Conservation (phyloP, 768 basidiomycete species). For the Psilocybe cyanescens region DNA sequence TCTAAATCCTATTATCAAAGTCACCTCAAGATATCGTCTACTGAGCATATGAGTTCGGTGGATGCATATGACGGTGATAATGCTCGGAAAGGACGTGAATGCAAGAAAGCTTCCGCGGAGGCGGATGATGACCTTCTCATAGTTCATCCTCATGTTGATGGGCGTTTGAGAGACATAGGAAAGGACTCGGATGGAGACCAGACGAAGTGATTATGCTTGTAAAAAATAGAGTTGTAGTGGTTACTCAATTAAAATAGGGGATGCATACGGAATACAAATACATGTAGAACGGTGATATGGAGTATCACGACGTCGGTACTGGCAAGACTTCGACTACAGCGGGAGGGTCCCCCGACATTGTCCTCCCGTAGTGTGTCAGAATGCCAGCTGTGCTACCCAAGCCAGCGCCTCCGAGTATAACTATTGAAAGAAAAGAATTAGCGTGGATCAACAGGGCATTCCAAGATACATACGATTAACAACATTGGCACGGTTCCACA, state of each 20-base stretch:
- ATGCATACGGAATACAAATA: background rate
- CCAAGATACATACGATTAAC: constrained; percentile 52
- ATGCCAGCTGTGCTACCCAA: constrained; percentile 66
- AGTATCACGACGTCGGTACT: constrained; percentile 12
- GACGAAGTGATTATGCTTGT: background rate
- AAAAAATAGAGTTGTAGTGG: background rate
- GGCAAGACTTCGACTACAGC: constrained; percentile 31
- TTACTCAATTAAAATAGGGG: background rate
- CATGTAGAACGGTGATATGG: background rate
- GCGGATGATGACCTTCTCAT: constrained; percentile 54
- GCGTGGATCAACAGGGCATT: background rate
- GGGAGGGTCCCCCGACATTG: constrained; percentile 57
- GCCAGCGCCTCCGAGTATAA: constrained; percentile 74
- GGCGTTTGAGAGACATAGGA: constrained; percentile 61
- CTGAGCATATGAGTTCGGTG: constrained; percentile 79
- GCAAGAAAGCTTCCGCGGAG: constrained; percentile 20
- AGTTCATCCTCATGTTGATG: constrained; percentile 69
- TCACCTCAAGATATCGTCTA: constrained; percentile 59
- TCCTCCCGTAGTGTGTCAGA: constrained; percentile 57
- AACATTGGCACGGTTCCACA: constrained; percentile 70
- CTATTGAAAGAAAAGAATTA: constrained; percentile 35
- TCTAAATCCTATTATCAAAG: constrained; percentile 59
- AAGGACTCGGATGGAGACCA: background rate
- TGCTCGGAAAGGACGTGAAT: constrained; percentile 38
- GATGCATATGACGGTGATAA: constrained; percentile 72